These are phyloP conservation scores for Heliosperma pusillum DNA, from an alignment of 148 eudicot genomes.

Conservation along the genomic window DNA sequence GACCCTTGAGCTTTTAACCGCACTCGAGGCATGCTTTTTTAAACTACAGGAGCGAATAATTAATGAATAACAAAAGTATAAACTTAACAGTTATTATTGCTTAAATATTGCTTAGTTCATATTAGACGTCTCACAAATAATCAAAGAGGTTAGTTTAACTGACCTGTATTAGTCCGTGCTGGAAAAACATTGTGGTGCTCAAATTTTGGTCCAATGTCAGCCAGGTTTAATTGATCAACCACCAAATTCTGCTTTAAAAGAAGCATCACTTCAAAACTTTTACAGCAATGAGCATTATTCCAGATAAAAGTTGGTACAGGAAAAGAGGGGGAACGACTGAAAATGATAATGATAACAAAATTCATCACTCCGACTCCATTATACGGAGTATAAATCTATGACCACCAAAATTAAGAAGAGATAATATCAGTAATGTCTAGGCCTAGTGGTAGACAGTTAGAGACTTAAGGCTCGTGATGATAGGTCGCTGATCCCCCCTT, in stretches of 20 bases:
- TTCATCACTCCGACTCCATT: neutral
- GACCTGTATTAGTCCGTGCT: conserved; percentile 95
- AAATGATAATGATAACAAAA: neutral
- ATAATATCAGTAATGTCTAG: neutral
- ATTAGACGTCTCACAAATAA: neutral
- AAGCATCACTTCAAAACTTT: conserved; percentile 2
- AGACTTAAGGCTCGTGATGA: neutral
- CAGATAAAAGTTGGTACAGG: neutral
- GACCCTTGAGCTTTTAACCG: neutral
- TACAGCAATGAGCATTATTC: neutral
- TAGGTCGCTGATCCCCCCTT: neutral
- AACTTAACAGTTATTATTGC: neutral
- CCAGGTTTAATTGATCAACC: conserved; percentile 83
- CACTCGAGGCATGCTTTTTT: neutral
- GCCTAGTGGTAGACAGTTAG: neutral
- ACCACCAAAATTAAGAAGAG: neutral
- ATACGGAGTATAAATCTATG: neutral
- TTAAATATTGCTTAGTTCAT: neutral
- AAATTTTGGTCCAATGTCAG: conserved; percentile 89
- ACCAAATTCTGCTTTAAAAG: conserved; percentile 51
- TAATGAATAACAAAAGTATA: neutral
- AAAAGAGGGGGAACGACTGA: neutral
- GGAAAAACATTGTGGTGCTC: conserved; percentile 88
- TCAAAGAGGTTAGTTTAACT: conserved; percentile 18
- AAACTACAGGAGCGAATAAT: neutral